These are phyloP conservation scores for Patellaria atrata DNA, from an alignment of 495 filamentous ascomycete species.

Conservation along the genomic window DNA sequence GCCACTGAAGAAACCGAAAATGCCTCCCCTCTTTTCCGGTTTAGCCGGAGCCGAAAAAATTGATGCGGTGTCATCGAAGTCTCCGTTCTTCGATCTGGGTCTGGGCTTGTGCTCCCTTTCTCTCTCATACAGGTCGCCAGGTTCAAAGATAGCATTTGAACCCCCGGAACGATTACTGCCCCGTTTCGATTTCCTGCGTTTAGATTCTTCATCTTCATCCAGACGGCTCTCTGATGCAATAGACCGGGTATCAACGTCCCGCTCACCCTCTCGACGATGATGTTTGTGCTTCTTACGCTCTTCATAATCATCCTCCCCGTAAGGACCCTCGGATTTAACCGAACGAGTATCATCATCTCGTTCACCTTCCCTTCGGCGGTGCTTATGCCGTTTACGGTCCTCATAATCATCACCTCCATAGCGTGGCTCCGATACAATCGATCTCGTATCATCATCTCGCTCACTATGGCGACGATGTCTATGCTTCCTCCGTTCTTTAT, in stretches of 20 bases:
- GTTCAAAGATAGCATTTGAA: conserved; percentile 22
- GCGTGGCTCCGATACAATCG: conserved; percentile 14
- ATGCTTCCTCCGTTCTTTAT: conserved; percentile 11
- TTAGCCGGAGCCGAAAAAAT: conserved; percentile 22
- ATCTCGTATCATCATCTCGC: conserved; percentile 11
- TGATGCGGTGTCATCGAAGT: conserved; percentile 22
- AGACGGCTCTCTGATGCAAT: conserved; percentile 15
- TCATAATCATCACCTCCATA: conserved; percentile 16
- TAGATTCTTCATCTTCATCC: too few species aligned
- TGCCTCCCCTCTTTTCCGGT: conserved; percentile 26
- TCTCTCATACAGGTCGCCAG: conserved; percentile 20
- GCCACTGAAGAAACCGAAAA: conserved; percentile 23
- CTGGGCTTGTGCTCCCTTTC: conserved; percentile 10
- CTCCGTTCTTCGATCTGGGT: conserved; percentile 16
- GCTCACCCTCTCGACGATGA: conserved; percentile 8
- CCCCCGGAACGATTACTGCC: neutral
- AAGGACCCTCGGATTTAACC: neutral
- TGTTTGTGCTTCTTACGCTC: conserved; percentile 11
- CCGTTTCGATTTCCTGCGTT: neutral
- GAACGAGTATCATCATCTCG: too few species aligned
- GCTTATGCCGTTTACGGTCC: conserved; percentile 13
- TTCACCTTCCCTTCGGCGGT: conserved; percentile 15
- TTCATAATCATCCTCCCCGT: conserved; percentile 1
- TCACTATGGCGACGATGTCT: conserved; percentile 13
- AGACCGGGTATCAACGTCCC: conserved; percentile 12